Percentiles rank a stretch among this genome's conserved stretches.
Conservation (phyloP, 164 flowering plant genomes). For the Kalanchoe fedtschenkoi region DNA sequence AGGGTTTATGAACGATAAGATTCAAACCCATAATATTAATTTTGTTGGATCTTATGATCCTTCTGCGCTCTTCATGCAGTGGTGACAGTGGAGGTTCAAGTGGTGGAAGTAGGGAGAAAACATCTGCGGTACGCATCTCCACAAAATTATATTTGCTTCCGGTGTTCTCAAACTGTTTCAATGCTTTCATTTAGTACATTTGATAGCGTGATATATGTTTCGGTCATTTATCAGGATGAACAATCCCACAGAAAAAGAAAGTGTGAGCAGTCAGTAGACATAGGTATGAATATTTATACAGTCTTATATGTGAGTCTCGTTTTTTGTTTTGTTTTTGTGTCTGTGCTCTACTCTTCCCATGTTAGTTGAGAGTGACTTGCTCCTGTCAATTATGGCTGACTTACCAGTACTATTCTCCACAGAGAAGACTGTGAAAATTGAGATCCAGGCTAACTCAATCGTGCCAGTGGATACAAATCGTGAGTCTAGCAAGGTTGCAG, state of each 20-base stretch:
- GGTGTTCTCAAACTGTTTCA: background rate
- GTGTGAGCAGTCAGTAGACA: background rate
- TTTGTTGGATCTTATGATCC: too few relatives aligned
- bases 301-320: background rate
- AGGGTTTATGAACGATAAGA: too few relatives aligned
- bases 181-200: background rate
- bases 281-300: too few relatives aligned
- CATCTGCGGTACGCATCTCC: conserved; percentile 28
- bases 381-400: too few relatives aligned
- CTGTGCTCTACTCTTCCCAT: too few relatives aligned
- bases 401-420: conserved; percentile 8
- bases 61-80: conserved; percentile 22
- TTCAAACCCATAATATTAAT: too few relatives aligned
- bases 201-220: too few relatives aligned
- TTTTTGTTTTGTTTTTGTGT: background rate
- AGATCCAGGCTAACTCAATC: conserved; percentile 13
- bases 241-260: background rate
- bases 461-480: conserved; percentile 16
- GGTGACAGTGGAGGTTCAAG: conserved; percentile 57
- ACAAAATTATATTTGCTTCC: background rate
- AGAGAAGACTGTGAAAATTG: conserved; percentile 33
- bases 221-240: background rate
- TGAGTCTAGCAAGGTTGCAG: conserved; percentile 18
- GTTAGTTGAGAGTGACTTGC: too few relatives aligned
- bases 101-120: conserved; percentile 65